Conservation (phyloP, 2,329 filamentous ascomycete genomes). For the Monosporascus sp. region DNA sequence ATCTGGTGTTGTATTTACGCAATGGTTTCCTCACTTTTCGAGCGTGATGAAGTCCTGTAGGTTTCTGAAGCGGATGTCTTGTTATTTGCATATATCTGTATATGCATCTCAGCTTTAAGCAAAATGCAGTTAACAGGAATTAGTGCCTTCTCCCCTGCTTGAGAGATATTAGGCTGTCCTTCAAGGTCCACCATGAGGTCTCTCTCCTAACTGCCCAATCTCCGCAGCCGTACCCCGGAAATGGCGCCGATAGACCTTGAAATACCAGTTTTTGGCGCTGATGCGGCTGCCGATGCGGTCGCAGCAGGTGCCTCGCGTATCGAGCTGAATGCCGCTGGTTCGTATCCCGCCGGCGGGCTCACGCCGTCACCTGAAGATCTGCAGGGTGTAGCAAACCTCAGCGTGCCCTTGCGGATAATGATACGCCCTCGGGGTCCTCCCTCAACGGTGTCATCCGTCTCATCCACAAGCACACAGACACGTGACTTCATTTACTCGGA, state of each 20-base stretch:
- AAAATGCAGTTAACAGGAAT: no score
- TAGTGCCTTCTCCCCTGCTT: no score
- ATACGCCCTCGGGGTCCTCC: constrained; percentile 44
- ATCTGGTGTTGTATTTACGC: no score
- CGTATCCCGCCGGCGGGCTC: constrained; percentile 45
- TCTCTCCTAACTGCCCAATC: not conserved
- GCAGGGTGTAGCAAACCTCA: constrained; percentile 15
- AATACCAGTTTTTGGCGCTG: constrained; percentile 47
- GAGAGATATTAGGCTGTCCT: no score
- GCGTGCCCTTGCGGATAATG: constrained; percentile 46
- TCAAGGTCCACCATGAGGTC: no score
- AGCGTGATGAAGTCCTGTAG: no score
- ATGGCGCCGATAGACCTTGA: constrained; percentile 35
- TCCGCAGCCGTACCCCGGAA: not conserved
- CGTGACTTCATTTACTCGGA: constrained; percentile 45
- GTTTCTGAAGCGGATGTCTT: no score
- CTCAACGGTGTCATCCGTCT: constrained; percentile 4
- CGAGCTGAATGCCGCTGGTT: constrained; percentile 48
- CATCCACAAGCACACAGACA: constrained; percentile 13
- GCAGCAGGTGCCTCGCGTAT: constrained; percentile 41
- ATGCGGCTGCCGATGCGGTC: constrained; percentile 33
- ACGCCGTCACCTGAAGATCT: constrained; percentile 42
- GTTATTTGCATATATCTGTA: no score
- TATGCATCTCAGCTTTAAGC: no score
- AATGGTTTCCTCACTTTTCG: no score